Base-by-base conservation (phyloP, 2,329 filamentous ascomycete species). In the Tolypocladium amazonense region DNA sequence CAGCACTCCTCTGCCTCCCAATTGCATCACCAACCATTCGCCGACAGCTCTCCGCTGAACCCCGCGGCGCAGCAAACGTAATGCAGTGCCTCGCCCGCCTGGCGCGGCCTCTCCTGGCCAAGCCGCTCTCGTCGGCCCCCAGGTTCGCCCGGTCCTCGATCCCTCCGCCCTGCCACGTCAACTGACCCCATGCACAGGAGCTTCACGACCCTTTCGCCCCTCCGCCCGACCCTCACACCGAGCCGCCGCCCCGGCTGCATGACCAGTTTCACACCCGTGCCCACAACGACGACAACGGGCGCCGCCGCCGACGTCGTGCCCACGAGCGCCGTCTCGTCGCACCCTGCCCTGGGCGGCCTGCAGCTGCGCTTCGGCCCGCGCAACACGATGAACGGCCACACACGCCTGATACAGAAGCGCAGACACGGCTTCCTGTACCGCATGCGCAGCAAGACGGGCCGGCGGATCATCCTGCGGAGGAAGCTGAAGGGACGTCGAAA, bases 351-450 rank as follows among this genome's bases (percentile, higher is more conserved):
- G n/a, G 71, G 68, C 6, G 76, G 72, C 56, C 70, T 71, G 69
- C 82, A 84, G 72, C 73, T 85, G 63, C 80, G 83, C 59, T 85
- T 79, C 73, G 83, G 81, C 1, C 83, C 82, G 56, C 78, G 82
- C 61, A 78, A 82, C 67, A 85, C 81, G 38, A 80, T 85, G 80
- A 78, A 80, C 59, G 72, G 76, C 56, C 72, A 78, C 59, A 83
- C 79, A 59, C 76, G 83, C 41, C 73, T 85, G 58, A 70, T 85
- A 18, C 81, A 84, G 72, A 86, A 85, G 76, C 76, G 83, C 30
- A 77, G 82, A 64, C 79, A 81, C 64, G 84, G 83, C 1, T 86
- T 84, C 65, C 70, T 86, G 56, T 77, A 74, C 64, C 74, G 83
- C 43, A 70, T 78, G 64, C 73, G 77, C 64, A 78, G 77, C 54